Evolutionary conservation across 2,329 filamentous ascomycete species (phyloP).

Genomic region (Paraconiothyrium brasiliense): DNA sequence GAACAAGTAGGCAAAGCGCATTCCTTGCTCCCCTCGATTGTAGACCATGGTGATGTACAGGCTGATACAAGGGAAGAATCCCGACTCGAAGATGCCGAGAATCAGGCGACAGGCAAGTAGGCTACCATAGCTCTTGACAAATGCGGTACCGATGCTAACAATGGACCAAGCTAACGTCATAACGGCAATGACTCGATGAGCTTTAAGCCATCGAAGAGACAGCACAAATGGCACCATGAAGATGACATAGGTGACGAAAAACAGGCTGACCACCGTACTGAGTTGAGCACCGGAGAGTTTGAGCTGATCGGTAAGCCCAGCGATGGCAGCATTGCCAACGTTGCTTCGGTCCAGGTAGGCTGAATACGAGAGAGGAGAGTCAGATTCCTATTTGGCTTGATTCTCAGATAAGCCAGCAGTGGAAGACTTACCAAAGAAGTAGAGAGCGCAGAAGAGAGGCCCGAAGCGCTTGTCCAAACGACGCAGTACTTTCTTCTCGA

Average conservation of each 20-base stretch:
- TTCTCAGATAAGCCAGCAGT: too few relatives aligned
- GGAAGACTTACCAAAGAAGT: too few relatives aligned
- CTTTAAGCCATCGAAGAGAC: conserved; percentile 54
- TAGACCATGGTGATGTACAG: conserved; percentile 40
- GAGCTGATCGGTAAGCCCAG: conserved; percentile 31
- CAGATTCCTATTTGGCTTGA: too few relatives aligned
- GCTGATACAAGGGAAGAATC: conserved; percentile 38
- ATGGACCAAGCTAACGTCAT: conserved; percentile 35
- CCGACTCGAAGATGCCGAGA: conserved; percentile 40
- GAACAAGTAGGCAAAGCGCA: conserved; percentile 63
- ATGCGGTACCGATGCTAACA: conserved; percentile 33
- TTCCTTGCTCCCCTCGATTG: conserved; percentile 55
- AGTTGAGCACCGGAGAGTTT: conserved; percentile 33
- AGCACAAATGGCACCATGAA: conserved; percentile 59
- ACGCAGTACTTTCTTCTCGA: background rate
- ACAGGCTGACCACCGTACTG: conserved; percentile 58
- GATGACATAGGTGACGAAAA: conserved; percentile 63
- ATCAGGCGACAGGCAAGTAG: conserved; percentile 39
- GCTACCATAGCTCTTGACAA: conserved; percentile 36
- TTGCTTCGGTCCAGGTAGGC: background rate
- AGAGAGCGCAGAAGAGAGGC: background rate
- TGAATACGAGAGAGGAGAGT: too few relatives aligned
- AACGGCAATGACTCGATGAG: conserved; percentile 33
- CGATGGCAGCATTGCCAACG: conserved; percentile 23
- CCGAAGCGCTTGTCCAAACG: background rate